Evolutionary conservation across 176 grass and related monocot genomes (phyloP).

Genomic region (Carex cristatella): DNA sequence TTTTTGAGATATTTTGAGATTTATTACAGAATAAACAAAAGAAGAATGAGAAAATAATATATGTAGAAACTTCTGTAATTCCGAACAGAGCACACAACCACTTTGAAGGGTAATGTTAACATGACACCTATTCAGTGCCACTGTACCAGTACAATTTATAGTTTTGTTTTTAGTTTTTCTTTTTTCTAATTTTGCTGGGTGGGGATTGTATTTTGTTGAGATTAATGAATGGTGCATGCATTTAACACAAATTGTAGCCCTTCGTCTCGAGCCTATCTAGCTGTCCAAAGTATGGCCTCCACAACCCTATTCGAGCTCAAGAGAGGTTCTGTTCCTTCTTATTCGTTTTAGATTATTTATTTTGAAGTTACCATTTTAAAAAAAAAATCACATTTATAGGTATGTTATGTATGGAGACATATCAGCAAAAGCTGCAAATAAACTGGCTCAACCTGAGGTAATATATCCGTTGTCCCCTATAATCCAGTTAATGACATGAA

Average conservation of each 20-base stretch:
- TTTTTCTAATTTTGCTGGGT: background rate
- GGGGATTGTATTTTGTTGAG: background rate
- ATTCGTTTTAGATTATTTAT: background rate
- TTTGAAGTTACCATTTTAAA: background rate
- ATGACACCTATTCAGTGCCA: background rate
- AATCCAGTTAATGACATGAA: background rate
- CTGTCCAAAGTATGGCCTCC: constrained; percentile 92
- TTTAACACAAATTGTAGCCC: constrained; percentile 49
- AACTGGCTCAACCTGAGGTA: constrained; percentile 77
- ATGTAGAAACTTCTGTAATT: background rate
- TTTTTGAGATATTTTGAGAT: background rate
- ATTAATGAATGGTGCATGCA: background rate
- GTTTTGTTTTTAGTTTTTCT: background rate
- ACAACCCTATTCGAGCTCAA: constrained; percentile 82
- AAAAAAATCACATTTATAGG: constrained; percentile 30
- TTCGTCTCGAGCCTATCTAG: constrained; percentile 77
- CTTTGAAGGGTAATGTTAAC: background rate
- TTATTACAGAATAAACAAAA: background rate
- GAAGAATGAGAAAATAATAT: background rate
- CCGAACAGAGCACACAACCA: background rate
- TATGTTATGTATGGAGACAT: constrained; percentile 94
- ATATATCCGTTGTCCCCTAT: background rate
- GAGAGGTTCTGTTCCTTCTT: constrained; percentile 59
- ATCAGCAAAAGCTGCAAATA: constrained; percentile 70
- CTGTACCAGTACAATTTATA: background rate